Percentiles rank a stretch among this genome's conserved stretches.
Evolutionary conservation across 2,329 filamentous ascomycete genomes (phyloP).

Genomic region (Bipolaris sorokiniana): DNA sequence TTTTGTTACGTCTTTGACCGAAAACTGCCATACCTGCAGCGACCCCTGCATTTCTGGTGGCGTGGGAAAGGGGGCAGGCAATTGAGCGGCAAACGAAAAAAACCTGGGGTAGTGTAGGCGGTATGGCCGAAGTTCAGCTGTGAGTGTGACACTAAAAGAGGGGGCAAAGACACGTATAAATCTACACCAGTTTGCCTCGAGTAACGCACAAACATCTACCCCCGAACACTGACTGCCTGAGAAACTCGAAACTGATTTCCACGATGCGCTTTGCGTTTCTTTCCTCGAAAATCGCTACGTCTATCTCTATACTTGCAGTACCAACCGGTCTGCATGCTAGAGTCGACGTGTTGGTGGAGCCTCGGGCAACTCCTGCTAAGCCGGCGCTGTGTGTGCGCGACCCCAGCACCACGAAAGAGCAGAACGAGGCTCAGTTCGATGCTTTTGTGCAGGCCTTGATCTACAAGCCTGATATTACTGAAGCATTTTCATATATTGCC

Average conservation of each 20-base stretch:
- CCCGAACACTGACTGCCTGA: background rate
- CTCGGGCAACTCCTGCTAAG: constrained; percentile 27
- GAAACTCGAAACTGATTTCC: background rate
- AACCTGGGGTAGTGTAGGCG: background rate
- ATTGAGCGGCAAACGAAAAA: background rate
- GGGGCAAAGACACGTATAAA: background rate
- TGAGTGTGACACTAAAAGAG: background rate
- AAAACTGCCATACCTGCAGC: too few relatives aligned
- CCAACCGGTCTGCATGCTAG: background rate
- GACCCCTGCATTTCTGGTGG: background rate
- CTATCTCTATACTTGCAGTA: background rate
- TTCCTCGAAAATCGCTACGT: background rate
- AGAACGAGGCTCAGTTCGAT: constrained; percentile 25
- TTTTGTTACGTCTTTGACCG: background rate
- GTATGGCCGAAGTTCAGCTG: background rate
- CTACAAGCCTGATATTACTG: constrained; percentile 35
- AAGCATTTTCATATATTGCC: constrained; percentile 37
- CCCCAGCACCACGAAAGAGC: constrained; percentile 14
- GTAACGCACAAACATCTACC: background rate
- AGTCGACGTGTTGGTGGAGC: constrained; percentile 4
- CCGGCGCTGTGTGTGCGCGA: constrained; percentile 35
- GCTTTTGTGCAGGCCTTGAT: constrained; percentile 40
- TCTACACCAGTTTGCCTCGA: background rate
- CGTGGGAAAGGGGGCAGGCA: background rate
- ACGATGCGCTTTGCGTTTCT: background rate